Base-by-base conservation (phyloP, 2,329 filamentous ascomycete genomes). In the Sporothrix pallida region DNA sequence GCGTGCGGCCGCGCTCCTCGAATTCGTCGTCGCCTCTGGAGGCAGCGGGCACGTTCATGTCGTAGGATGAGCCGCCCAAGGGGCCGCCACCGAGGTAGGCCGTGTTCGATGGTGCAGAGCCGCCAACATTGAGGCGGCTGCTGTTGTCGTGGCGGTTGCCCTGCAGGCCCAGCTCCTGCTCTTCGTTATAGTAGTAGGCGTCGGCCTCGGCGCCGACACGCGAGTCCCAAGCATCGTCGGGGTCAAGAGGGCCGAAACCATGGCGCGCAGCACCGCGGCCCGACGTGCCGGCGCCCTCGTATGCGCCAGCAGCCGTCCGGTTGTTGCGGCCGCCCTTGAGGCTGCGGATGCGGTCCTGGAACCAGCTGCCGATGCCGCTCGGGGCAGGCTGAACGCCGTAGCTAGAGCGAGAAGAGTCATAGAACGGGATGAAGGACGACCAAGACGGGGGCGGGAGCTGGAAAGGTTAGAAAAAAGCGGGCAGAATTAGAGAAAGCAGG, bases 201-300 rank as follows among this genome's bases (percentile, higher is more conserved):
- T 92, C 90, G 20, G 91, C 89, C 81, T 95, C 93, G 77, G 90
- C 86, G 74, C 92, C 92, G 4, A 97, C 93, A 74, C 92, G 86
- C 76, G 92, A 83, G 83, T 96, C 93, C 94, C 94, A 97, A 1
- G 93, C 93, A 79, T 95, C 93, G 80, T 97, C 93, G 1, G 92
- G 92, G 79, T 96, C 93, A 63, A 94, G 86, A 3, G 90, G 85
- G 1, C 90, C 89, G 56, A 76, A 78, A 4, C 76, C 76, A 5
- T 69, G 85, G 72, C 84, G 83, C 63, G 83, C 83, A 48, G 81
- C 76, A 23, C 78, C 79, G 72, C 81, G 81, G 54, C 79, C 78
- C 70, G 81, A 81, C 81, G 83, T 81, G 7, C 83, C 79, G 5
- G 87, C 83, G 78, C 86, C 85, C 77, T 94, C 92, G 84, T 94